Evolutionary conservation across 176 grass and related monocot species (phyloP), one percentile per base, ranked within the genome.

Genomic region (Coix lacrymajobi): DNA sequence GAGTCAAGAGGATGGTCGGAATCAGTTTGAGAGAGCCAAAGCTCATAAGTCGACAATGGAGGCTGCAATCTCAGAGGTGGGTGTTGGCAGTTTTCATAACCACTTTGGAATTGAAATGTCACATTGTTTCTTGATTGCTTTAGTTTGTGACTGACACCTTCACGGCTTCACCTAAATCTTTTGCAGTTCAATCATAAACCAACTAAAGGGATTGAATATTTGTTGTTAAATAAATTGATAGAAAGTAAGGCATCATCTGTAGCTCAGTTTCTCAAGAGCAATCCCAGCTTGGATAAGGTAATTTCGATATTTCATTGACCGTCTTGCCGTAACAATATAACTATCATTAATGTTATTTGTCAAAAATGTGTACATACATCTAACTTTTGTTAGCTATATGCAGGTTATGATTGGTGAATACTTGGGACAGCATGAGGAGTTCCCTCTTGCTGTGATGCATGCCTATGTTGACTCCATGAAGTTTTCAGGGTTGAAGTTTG

Each of bases 401-500:
- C 83, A 99, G 97, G 93, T 80, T 46, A 96, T 99, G 97, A 92
- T 99, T 90, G 97, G 97, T 85, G 97, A 99, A 93, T 99, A 94
- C 90, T 89, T 99, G 85, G 97, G 97, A 75, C 97, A 96, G 65
- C 91, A 99, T 36, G 97, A 99, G 85, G 97, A 96, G 56, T 96
- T 99, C 43, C 93, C 93, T 60, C 93, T 99, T 79, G 85, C 93
- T 92, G 97, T 99, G 73, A 99, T 99, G 97, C 97, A 99, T 94
- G 85, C 93, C 69, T 99, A 94, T 89, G 97, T 99, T 81, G 97
- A 99, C 83, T 96, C 89, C 25, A 96, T 99, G 97, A 88, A 96
- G 77, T 99, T 96, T 91, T 85, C 85, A 48, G 91, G 97, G 10
- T 89, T 99, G 76, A 99, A 94, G 73, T 99, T 99, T 88, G 91